phyloP scores from a whole-genome alignment of 2,329 filamentous ascomycete genomes.

The Pyrenophora teres region DNA sequence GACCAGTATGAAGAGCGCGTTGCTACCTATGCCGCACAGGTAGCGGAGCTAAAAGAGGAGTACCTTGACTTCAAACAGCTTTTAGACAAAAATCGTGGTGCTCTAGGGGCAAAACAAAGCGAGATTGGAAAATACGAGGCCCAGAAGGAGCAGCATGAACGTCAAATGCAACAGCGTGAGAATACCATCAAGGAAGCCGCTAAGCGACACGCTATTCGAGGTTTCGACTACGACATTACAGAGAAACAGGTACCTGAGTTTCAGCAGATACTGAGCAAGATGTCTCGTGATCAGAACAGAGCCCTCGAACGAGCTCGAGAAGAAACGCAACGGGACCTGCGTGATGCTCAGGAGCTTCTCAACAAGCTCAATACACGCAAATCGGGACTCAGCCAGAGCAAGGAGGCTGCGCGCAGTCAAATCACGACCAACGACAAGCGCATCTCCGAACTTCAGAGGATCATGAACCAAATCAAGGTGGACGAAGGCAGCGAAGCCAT shows the following conservation, averaged over 20 bases:
- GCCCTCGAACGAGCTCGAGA: constrained; percentile 75
- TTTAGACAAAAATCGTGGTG: constrained; percentile 53
- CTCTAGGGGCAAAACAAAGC: constrained; percentile 54
- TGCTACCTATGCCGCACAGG: constrained; percentile 65
- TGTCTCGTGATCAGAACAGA: constrained; percentile 77
- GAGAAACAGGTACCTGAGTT: constrained; percentile 77
- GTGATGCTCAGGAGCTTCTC: constrained; percentile 72
- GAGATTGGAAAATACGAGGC: constrained; percentile 81
- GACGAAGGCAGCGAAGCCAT: constrained; percentile 85
- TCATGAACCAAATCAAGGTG: constrained; percentile 73
- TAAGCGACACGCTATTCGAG: constrained; percentile 75
- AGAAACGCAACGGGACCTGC: constrained; percentile 74
- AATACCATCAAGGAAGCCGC: constrained; percentile 79
- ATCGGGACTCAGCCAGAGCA: constrained; percentile 73
- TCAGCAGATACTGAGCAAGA: constrained; percentile 74
- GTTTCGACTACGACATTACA: constrained; percentile 78
- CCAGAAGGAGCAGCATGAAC: constrained; percentile 84
- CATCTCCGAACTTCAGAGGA: constrained; percentile 66
- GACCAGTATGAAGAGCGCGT: constrained; percentile 80
- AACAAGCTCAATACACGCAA: constrained; percentile 76
- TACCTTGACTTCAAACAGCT: constrained; percentile 67
- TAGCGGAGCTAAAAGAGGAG: constrained; percentile 64
- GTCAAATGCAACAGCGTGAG: constrained; percentile 72
- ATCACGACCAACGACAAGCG: constrained; percentile 76
- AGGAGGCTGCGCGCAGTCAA: constrained; percentile 72